Evolutionary conservation across 1,284 basidiomycete species (phyloP).

Genomic region (Schizophyllum commune): DNA sequence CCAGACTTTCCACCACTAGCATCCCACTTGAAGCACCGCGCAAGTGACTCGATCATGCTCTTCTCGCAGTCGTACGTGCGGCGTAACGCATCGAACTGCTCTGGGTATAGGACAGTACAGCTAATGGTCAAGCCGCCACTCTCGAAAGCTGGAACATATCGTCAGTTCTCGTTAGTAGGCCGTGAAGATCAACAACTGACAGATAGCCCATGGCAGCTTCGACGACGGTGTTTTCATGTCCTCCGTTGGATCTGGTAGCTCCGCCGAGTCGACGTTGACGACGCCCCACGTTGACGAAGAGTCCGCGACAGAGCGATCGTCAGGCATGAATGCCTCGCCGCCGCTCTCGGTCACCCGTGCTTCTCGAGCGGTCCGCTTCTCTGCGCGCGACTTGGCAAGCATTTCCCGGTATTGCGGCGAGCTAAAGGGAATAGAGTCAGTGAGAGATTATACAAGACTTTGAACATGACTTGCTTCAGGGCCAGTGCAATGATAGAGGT

Average conservation of each 20-base stretch:
- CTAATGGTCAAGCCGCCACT: conserved; percentile 90
- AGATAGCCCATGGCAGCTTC: conserved; percentile 72
- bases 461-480: conserved; percentile 54
- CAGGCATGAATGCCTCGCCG: conserved; percentile 80
- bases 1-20: conserved; percentile 95
- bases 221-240: conserved; percentile 71
- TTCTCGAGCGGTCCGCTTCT: conserved; percentile 51
- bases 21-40: conserved; percentile 95
- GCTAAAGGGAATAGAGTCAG: conserved; percentile 30
- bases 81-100: conserved; percentile 94
- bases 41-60: conserved; percentile 89
- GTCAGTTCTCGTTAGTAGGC: conserved; percentile 10
- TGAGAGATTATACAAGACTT: conserved; percentile 1
- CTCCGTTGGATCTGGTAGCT: conserved; percentile 64
- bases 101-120: conserved; percentile 93
- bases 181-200: conserved; percentile 33
- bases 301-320: conserved; percentile 71
- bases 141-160: conserved; percentile 61
- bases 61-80: conserved; percentile 90
- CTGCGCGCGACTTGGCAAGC: conserved; percentile 65
- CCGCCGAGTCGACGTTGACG: conserved; percentile 66
- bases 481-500: conserved; percentile 97
- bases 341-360: conserved; percentile 54
- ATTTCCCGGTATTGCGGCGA: conserved; percentile 87
- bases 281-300: conserved; percentile 83